phyloP scores from a whole-genome alignment of 1,284 basidiomycete species.

The Puccinia triticina region DNA sequence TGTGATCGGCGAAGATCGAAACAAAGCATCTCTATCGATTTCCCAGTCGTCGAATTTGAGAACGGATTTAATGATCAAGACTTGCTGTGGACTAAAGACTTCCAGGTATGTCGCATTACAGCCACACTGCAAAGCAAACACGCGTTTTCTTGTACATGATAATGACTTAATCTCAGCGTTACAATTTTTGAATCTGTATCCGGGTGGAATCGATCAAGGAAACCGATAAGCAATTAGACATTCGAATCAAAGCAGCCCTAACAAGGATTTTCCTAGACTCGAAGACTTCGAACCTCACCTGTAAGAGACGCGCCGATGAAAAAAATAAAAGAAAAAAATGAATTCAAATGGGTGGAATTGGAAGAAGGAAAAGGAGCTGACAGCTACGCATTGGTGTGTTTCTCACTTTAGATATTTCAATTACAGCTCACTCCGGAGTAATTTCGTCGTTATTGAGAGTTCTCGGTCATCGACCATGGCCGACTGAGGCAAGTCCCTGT shows the following conservation, averaged over 20 bases:
- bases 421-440: slow-evolving; percentile 63
- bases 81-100: slow-evolving; percentile 33
- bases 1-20: slow-evolving; percentile 36
- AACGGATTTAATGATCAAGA: slow-evolving; percentile 23
- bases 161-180: neutral
- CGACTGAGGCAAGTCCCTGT: slow-evolving; percentile 24
- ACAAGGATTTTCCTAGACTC: slow-evolving; percentile 20
- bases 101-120: slow-evolving; percentile 13
- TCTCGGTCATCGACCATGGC: slow-evolving; percentile 32
- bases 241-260: slow-evolving; percentile 21
- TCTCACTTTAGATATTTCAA: slow-evolving; percentile 57
- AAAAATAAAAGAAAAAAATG: neutral
- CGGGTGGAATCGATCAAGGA: neutral
- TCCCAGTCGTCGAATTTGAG: slow-evolving; percentile 23
- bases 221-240: slow-evolving; percentile 31
- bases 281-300: neutral
- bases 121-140: neutral
- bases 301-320: slow-evolving; percentile 5
- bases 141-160: neutral
- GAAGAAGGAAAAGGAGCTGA: neutral
- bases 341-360: neutral
- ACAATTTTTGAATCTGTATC: neutral
- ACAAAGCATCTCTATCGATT: slow-evolving; percentile 27
- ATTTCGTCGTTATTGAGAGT: slow-evolving; percentile 54
- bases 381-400: neutral